Conservation (phyloP, 768 basidiomycete species). For the Lactarius deliciosus region DNA sequence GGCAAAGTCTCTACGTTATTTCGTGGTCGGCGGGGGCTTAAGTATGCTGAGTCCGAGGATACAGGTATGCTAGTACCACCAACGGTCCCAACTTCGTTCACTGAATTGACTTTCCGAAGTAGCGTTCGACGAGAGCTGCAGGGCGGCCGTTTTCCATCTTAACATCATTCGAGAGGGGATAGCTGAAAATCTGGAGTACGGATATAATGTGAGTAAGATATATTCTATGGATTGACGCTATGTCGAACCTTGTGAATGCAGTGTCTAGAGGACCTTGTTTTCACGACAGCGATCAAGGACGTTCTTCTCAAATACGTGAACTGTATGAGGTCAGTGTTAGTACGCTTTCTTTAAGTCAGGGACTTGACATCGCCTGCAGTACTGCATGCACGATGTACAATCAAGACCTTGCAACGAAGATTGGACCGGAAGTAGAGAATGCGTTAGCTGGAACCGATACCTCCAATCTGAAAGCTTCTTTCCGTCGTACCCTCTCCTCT, state of each 20-base stretch:
- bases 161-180: conserved; percentile 83
- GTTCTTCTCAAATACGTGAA: conserved; percentile 74
- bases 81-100: no score
- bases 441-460: conserved; percentile 74
- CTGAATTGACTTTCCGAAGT: background rate
- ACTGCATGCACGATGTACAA: conserved; percentile 77
- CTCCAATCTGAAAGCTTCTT: conserved; percentile 50
- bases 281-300: conserved; percentile 59
- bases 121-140: conserved; percentile 77
- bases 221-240: background rate
- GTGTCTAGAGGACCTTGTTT: conserved; percentile 80
- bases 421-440: conserved; percentile 55
- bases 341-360: background rate
- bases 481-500: conserved; percentile 59
- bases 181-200: conserved; percentile 78
- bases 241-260: conserved; percentile 34
- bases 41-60: no score
- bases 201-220: conserved; percentile 61
- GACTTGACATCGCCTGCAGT: conserved; percentile 39
- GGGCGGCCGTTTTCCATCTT: conserved; percentile 87
- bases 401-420: conserved; percentile 62
- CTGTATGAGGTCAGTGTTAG: conserved; percentile 61
- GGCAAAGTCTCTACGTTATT: no score
- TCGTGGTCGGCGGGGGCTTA: no score
- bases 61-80: no score